Evolutionary conservation across 2,329 filamentous ascomycete species (phyloP).

Genomic region (Teratosphaeria gauchensis): DNA sequence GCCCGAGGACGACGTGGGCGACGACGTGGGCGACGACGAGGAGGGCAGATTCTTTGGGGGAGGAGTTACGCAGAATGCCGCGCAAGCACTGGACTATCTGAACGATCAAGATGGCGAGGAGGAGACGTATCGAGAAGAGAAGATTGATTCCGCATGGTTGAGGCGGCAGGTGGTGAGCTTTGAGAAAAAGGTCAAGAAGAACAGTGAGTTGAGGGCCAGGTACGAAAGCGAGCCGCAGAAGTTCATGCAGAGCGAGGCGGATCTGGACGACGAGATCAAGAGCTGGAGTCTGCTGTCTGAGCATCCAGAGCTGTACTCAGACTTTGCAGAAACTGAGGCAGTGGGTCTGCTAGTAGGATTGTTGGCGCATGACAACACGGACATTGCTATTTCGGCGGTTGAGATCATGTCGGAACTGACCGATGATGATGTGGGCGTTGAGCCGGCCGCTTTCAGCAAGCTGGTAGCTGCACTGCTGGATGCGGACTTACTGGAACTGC

Average conservation of each 20-base stretch:
- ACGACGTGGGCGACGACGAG: constrained; percentile 51
- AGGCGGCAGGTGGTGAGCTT: constrained; percentile 72
- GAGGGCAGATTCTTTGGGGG: constrained; percentile 94
- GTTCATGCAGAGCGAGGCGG: constrained; percentile 77
- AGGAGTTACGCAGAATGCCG: constrained; percentile 72
- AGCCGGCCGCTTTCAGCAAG: constrained; percentile 68
- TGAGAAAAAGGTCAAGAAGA: constrained; percentile 83
- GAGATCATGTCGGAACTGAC: constrained; percentile 86
- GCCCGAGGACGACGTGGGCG: constrained; percentile 44
- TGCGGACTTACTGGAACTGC: constrained; percentile 61
- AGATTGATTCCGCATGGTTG: constrained; percentile 76
- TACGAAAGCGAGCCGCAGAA: constrained; percentile 71
- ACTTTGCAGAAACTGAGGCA: constrained; percentile 62
- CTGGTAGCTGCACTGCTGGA: constrained; percentile 55
- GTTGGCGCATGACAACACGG: constrained; percentile 89
- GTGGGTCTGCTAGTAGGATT: constrained; percentile 66
- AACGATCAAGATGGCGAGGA: constrained; percentile 53
- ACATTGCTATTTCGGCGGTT: constrained; percentile 85
- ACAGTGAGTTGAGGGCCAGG: constrained; percentile 78
- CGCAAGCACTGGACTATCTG: constrained; percentile 78
- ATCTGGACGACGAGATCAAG: constrained; percentile 83
- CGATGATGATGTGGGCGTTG: constrained; percentile 80
- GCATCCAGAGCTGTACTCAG: constrained; percentile 70
- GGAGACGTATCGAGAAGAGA: constrained; percentile 49
- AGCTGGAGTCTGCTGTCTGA: constrained; percentile 77